Percentiles rank a stretch among this genome's conserved stretches.
phyloP scores from a whole-genome alignment of 1,139 yeast genomes.

The Blastobotrys arbuscula region DNA sequence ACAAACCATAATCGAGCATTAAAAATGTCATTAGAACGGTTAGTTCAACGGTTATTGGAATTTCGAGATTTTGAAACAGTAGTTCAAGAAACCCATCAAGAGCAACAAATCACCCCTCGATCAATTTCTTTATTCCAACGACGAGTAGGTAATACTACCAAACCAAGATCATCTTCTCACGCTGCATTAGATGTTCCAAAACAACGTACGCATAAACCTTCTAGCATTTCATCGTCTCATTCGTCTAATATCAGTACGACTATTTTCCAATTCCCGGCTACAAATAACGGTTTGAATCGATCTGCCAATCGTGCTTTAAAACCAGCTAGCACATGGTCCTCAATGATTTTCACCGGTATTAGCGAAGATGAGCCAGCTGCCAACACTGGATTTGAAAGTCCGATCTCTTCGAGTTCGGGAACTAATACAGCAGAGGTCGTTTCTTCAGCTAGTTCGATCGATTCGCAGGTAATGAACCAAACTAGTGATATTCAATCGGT shows the following conservation, averaged over 20 bases:
- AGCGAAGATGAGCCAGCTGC: not conserved
- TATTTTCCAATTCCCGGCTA: constrained; percentile 11
- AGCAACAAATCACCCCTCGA: constrained; percentile 14
- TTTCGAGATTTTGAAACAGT: constrained; percentile 29
- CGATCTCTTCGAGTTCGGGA: constrained; percentile 1
- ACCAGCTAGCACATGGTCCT: constrained; percentile 17
- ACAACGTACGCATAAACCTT: not conserved
- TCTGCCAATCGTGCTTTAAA: constrained; percentile 10
- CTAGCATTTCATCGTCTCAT: not conserved
- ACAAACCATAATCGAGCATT: constrained; percentile 31
- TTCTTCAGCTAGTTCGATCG: constrained; percentile 10
- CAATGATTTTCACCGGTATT: constrained; percentile 12
- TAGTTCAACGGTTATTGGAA: constrained; percentile 33
- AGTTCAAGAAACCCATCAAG: constrained; percentile 25
- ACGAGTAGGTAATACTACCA: constrained; percentile 20
- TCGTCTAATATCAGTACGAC: constrained; percentile 5
- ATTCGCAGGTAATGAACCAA: not conserved
- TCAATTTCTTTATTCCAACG: constrained; percentile 29
- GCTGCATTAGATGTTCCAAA: constrained; percentile 6
- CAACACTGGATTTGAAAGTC: constrained; percentile 7
- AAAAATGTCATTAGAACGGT: constrained; percentile 30
- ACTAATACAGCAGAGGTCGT: constrained; percentile 6
- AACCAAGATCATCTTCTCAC: not conserved
- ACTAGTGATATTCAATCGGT: constrained; percentile 3
- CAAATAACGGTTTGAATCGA: not conserved